Conservation (phyloP, 768 basidiomycete species). For the Lyophyllum semitale region DNA sequence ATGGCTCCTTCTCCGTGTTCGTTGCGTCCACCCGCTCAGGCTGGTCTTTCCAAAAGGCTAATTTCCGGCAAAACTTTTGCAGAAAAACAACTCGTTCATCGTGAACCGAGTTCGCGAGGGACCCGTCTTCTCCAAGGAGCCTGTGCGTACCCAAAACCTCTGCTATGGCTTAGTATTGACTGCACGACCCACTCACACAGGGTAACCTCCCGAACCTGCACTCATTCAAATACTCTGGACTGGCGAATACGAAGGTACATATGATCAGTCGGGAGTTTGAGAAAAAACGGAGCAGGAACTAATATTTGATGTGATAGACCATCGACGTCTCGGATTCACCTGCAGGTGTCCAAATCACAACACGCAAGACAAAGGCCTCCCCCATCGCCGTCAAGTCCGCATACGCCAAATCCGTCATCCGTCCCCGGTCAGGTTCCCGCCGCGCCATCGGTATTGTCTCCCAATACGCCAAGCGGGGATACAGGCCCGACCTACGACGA, state of each 20-base stretch:
- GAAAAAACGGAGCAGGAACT: neutral
- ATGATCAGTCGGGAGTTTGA: neutral
- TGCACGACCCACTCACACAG: conserved; percentile 33
- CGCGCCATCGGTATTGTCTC: conserved; percentile 70
- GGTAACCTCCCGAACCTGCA: conserved; percentile 87
- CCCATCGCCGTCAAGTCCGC: conserved; percentile 51
- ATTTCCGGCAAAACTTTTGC: conserved; percentile 15
- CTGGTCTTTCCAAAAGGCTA: neutral
- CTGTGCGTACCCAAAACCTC: conserved; percentile 46
- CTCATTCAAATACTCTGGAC: conserved; percentile 91
- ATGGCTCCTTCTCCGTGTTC: conserved; percentile 89
- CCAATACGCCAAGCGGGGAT: conserved; percentile 59
- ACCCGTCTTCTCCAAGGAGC: conserved; percentile 82
- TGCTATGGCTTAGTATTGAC: neutral
- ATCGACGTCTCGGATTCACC: conserved; percentile 61
- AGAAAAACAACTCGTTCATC: conserved; percentile 86
- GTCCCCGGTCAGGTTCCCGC: conserved; percentile 70
- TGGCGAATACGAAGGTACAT: conserved; percentile 79
- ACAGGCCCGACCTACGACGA: conserved; percentile 76
- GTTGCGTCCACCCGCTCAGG: conserved; percentile 28
- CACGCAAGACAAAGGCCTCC: conserved; percentile 65
- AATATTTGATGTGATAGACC: conserved; percentile 42
- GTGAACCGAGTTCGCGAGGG: conserved; percentile 78
- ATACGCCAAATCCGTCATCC: conserved; percentile 52
- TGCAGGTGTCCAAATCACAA: conserved; percentile 58